A percentile compares a stretch with the other conserved stretches of the same genome.
Evolutionary conservation across 345 rosid species (phyloP).

Genomic region (Sonneratia alba): DNA sequence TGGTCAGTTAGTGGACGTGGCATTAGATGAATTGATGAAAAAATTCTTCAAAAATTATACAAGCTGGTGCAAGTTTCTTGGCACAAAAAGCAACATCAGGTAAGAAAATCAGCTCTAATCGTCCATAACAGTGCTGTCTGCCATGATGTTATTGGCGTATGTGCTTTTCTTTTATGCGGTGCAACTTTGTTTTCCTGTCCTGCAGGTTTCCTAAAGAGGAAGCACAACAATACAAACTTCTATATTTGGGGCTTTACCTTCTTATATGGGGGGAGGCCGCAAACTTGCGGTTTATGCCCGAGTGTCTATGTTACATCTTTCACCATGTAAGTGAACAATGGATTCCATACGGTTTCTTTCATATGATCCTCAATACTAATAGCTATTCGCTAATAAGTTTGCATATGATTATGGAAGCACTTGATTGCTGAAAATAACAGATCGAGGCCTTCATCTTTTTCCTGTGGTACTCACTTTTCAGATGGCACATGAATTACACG

Average conservation of each 20-base stretch:
- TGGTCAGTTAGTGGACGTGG: conserved; percentile 58
- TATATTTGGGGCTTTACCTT: conserved; percentile 85
- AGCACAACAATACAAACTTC: conserved; percentile 72
- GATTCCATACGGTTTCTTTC: conserved; percentile 3
- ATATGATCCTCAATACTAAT: background rate
- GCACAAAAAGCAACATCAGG: conserved; percentile 72
- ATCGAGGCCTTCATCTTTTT: background rate
- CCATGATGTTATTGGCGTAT: background rate
- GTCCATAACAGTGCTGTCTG: background rate
- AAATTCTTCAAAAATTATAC: conserved; percentile 84
- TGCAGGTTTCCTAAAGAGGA: conserved; percentile 78
- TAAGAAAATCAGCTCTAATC: conserved; percentile 17
- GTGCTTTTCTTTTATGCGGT: background rate
- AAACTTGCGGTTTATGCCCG: conserved; percentile 88
- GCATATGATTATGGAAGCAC: background rate
- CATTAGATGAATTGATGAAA: conserved; percentile 72
- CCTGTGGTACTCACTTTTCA: conserved; percentile 10
- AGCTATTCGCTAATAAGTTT: background rate
- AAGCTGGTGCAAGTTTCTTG: conserved; percentile 79
- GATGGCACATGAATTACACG: conserved; percentile 92
- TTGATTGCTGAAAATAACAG: background rate
- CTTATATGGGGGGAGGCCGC: conserved; percentile 99
- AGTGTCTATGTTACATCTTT: conserved; percentile 86
- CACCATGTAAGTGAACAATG: conserved; percentile 65
- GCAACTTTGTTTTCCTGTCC: conserved; percentile 14